phyloP scores from a whole-genome alignment of 2,329 filamentous ascomycete genomes.

The Diaporthe aspalathi region DNA sequence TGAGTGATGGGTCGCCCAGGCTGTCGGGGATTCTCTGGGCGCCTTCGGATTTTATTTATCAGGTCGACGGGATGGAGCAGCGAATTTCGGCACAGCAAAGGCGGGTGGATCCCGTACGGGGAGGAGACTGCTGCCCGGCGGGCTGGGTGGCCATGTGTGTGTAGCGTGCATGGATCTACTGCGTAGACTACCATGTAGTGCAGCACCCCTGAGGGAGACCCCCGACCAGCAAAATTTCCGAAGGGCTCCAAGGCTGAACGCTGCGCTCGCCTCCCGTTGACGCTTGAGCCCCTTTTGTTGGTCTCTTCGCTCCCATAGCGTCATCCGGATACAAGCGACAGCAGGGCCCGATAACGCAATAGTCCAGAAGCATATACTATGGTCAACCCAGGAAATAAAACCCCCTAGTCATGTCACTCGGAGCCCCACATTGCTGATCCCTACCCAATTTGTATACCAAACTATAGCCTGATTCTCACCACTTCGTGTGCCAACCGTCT shows the following conservation, averaged over 20 bases:
- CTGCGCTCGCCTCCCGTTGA: slow-evolving; percentile 35
- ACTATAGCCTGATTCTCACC: too few relatives aligned
- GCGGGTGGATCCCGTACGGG: slow-evolving; percentile 33
- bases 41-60: slow-evolving; percentile 31
- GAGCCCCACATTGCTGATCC: too few relatives aligned
- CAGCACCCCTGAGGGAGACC: slow-evolving; percentile 31
- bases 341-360: neutral
- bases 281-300: slow-evolving; percentile 33
- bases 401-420: too few relatives aligned
- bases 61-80: slow-evolving; percentile 20
- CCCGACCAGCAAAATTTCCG: slow-evolving; percentile 34
- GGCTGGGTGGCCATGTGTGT: neutral
- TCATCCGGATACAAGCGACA: slow-evolving; percentile 22
- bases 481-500: too few relatives aligned
- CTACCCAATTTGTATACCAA: too few relatives aligned
- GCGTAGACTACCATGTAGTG: too few relatives aligned
- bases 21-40: slow-evolving; percentile 7
- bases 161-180: too few relatives aligned
- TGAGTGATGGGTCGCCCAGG: neutral
- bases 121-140: slow-evolving; percentile 15
- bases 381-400: too few relatives aligned
- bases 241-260: slow-evolving; percentile 35
- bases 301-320: neutral
- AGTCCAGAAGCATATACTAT: neutral
- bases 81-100: slow-evolving; percentile 37